These are phyloP conservation scores for Penicillium hesseltinei DNA, from an alignment of 2,329 filamentous ascomycete genomes.

Conservation along the genomic window DNA sequence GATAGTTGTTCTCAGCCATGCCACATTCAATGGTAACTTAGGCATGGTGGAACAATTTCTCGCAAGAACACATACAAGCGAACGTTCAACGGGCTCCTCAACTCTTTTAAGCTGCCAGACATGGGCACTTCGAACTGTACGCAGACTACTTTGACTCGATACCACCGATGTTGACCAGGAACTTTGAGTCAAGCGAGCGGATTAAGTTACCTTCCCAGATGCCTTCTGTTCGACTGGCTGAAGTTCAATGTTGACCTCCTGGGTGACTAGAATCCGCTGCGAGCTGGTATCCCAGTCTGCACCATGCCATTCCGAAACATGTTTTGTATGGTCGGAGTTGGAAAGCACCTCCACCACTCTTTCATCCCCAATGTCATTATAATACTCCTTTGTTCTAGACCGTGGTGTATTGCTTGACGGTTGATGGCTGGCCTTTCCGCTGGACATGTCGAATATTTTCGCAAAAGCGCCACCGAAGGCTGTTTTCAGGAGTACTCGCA, in stretches of 20 bases:
- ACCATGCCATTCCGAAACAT: not conserved
- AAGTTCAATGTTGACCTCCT: conserved; percentile 7
- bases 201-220: not conserved
- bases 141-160: too few species aligned
- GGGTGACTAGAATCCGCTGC: not conserved
- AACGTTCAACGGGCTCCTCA: too few species aligned
- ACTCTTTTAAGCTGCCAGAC: too few species aligned
- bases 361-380: not conserved
- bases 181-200: not conserved
- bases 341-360: not conserved
- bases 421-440: not conserved
- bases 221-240: not conserved
- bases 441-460: not conserved
- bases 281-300: not conserved
- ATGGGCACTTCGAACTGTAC: too few species aligned
- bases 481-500: not conserved
- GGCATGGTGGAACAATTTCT: too few species aligned
- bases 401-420: not conserved
- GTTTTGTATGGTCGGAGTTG: not conserved
- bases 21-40: too few species aligned
- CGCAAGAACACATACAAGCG: too few species aligned
- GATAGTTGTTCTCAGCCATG: too few species aligned
- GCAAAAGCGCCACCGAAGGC: not conserved
- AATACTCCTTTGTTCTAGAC: not conserved
- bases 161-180: too few species aligned